Evolutionary conservation across 495 filamentous ascomycete genomes (phyloP), one percentile per base, ranked within the genome.

Genomic region (Glarea lozoyensis): DNA sequence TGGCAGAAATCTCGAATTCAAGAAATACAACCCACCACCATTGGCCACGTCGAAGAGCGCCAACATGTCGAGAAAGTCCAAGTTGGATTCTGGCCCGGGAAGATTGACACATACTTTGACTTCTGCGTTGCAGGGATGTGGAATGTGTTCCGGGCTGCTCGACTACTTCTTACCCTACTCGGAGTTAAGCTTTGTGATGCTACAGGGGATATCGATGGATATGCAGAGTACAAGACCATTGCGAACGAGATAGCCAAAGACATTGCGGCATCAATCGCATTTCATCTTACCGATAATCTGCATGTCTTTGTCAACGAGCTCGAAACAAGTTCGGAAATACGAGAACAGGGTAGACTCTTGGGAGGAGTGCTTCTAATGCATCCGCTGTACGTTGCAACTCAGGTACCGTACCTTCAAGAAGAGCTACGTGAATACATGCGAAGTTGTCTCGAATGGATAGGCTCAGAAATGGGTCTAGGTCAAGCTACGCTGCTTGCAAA

Each of bases 321-420:
- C 29, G 17, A 40, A 24, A 44, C 23, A 12, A 31, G 25, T 13
- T 30, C 24, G 10, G 25, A 41, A n/a, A 54, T 55, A 4, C 25
- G 23, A 4, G 48, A 56, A 13, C 53, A 60, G 2, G 56, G 58
- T 12, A 47, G 51, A 37, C 25, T 50, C 11, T 33, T 51, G 3
- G 60, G 61, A 15, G 60, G 60, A 0, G 38, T 64, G 29, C 49
- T 62, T 6, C 52, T 64, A 7, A 60, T 64, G 56, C 55, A 64
- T 46, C 42, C 56, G 4, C 45, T 64, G 10, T 57, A 57, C 24
- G 34, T 58, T 16, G 46, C 42, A 19, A 57, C 57, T 17, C 24
- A 52, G 24, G 45, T 64, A 11, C 25, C 39, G 0, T 50, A 59
- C 3, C 43, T 66, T 5, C 52, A 50, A 3, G 13, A 30, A 15